phyloP scores from a whole-genome alignment of 495 filamentous ascomycete genomes.

The Pyrenula massariospora region DNA sequence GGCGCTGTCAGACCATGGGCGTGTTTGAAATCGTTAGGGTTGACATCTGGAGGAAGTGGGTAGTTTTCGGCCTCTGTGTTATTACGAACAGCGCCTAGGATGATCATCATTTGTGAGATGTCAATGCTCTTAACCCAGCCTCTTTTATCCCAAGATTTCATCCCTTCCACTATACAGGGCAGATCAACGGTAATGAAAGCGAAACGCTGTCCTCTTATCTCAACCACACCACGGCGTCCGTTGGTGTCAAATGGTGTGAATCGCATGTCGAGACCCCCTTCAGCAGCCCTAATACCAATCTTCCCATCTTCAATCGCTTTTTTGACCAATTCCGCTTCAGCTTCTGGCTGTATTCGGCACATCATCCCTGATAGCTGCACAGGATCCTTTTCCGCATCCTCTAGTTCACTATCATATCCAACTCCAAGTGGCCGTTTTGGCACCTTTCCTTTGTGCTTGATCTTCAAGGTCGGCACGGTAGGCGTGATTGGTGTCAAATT shows the following conservation, averaged over 20 bases:
- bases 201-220: constrained; percentile 57
- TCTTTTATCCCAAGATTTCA: constrained; percentile 92
- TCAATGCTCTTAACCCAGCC: constrained; percentile 90
- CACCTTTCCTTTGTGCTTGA: constrained; percentile 47
- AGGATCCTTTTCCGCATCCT: constrained; percentile 78
- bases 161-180: constrained; percentile 82
- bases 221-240: constrained; percentile 60
- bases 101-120: constrained; percentile 88
- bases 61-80: constrained; percentile 63
- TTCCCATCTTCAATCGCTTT: constrained; percentile 57
- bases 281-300: constrained; percentile 48
- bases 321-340: constrained; percentile 72
- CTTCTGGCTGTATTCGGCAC: constrained; percentile 74
- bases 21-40: constrained; percentile 50
- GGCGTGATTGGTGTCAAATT: constrained; percentile 3
- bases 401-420: constrained; percentile 95
- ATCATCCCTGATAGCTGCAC: constrained; percentile 80
- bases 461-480: constrained; percentile 34
- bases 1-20: constrained; percentile 89
- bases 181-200: constrained; percentile 78
- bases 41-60: constrained; percentile 54
- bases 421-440: constrained; percentile 59
- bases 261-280: constrained; percentile 56
- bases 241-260: constrained; percentile 72
- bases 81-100: constrained; percentile 54